These are phyloP conservation scores for Lipomyces spencermartinsiae DNA, from an alignment of 805 yeast genomes.

Conservation along the genomic window DNA sequence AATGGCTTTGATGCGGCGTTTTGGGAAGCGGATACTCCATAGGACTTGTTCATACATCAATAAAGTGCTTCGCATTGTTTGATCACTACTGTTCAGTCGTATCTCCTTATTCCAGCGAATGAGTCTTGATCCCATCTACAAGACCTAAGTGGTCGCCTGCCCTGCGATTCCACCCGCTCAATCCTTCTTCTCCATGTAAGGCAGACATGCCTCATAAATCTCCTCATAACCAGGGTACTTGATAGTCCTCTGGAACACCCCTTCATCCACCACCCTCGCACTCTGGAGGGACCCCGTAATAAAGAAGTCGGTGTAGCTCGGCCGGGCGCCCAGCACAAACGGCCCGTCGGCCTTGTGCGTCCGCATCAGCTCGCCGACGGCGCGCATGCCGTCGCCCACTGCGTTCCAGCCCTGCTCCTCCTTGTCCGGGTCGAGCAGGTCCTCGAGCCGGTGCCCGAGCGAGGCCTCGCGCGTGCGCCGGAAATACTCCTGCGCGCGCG, in stretches of 20 bases:
- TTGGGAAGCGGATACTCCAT: too few species aligned
- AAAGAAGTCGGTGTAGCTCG: constrained; percentile 12
- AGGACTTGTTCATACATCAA: too few species aligned
- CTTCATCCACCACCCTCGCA: constrained; percentile 4
- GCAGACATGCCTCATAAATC: constrained; percentile 11
- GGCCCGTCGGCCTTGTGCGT: constrained; percentile 6
- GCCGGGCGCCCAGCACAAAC: constrained; percentile 9
- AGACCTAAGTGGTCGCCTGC: too few species aligned
- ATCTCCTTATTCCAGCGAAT: too few species aligned
- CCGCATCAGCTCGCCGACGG: neutral
- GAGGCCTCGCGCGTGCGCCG: constrained; percentile 12
- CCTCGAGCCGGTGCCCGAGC: constrained; percentile 11
- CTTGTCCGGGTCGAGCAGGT: neutral
- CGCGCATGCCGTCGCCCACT: neutral
- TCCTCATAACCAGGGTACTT: constrained; percentile 6
- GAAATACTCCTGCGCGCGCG: constrained; percentile 3
- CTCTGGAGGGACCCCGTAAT: constrained; percentile 9
- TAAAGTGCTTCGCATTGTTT: too few species aligned
- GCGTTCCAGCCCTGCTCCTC: neutral
- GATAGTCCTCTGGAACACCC: neutral
- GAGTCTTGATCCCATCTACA: too few species aligned
- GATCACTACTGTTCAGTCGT: too few species aligned
- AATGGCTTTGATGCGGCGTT: too few species aligned
- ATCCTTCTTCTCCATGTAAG: constrained; percentile 12
- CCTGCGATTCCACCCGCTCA: neutral